Evolutionary conservation across 2,329 filamentous ascomycete genomes (phyloP).

Genomic region (Xylariaceae sp.): DNA sequence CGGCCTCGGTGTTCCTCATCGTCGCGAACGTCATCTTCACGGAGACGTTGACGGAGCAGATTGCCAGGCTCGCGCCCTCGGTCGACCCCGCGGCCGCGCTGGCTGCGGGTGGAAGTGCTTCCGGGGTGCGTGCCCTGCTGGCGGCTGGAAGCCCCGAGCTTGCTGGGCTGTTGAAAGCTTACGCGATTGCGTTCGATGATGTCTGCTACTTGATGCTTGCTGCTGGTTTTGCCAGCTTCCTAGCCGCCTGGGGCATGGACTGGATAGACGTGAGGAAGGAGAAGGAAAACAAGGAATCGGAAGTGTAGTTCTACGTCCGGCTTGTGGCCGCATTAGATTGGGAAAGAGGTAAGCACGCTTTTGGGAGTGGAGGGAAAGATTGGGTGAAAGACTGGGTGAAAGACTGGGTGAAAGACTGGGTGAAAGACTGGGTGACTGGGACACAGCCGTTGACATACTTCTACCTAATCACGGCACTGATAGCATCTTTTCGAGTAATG

Average conservation of each 20-base stretch:
- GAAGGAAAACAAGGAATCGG: neutral
- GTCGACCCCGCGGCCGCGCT: constrained; percentile 3
- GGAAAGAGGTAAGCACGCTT: too few relatives aligned
- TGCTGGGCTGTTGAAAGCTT: constrained; percentile 1
- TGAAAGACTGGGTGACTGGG: too few relatives aligned
- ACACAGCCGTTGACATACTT: too few relatives aligned
- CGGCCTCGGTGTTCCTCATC: constrained; percentile 1
- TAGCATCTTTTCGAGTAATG: too few relatives aligned
- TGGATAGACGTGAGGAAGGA: constrained; percentile 5
- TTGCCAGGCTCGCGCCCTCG: constrained; percentile 1
- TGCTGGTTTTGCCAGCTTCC: neutral
- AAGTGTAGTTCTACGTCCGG: too few relatives aligned
- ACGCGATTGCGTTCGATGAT: neutral
- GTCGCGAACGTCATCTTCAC: constrained; percentile 4
- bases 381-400: neutral
- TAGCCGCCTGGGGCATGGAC: constrained; percentile 4
- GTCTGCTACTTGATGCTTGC: constrained; percentile 2
- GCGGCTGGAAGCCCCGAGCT: constrained; percentile 3
- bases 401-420: too few relatives aligned
- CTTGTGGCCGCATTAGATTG: too few relatives aligned
- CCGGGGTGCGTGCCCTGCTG: constrained; percentile 3
- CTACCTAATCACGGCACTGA: too few relatives aligned
- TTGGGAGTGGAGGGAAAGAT: too few relatives aligned
- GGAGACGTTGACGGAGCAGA: neutral
- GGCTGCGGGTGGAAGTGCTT: constrained; percentile 3